Base-by-base conservation (phyloP, 805 yeast species). In the Naumovozyma castellii region DNA sequence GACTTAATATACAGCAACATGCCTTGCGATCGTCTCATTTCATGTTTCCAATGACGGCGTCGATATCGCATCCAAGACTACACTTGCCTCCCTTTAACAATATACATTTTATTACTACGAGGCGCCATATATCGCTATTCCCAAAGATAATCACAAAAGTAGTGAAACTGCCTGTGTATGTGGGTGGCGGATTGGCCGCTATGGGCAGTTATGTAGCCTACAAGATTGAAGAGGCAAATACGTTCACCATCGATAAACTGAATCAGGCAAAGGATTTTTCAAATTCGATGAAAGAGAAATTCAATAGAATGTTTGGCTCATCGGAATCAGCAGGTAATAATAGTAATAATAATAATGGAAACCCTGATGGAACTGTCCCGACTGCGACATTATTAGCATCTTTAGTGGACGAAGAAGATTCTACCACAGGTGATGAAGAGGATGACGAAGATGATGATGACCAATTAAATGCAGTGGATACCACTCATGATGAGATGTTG, bases 191-290 rank as follows among this genome's bases (percentile, higher is more conserved):
- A 0, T 62, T 87, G 28, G 96, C 94, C 2, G 97, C 97, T 9
- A 95, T 94, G 5, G 94, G 95, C 0, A 81, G 95, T 2, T 92
- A 87, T 56, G 79, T 90, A 36, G 86, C 88, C 15, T 88, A 88
- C 60, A 90, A 92, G 59, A 83, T 88, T 8, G 94, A 87, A 39
- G 94, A 90, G 60, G 94, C 94, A 1, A 71, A 84, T 0, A 68
- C 59, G 30, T 84, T 73, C 50, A 76, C 95, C 0, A 69, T 69
- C 40, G 94, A 83, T 44, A 76, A 76, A 53, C 50, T 90, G 33
- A 67, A 69, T 6, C 68, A 76, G 42, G 66, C 80, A 18, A 75
- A 75, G 40, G 95, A 81, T 40, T 59, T 76, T 34, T 75, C 84
- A 0, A 73, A 72, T 29, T 74, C 72, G 19, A 57, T 73, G 19